Conservation (phyloP, 129 eudicot species). For the Chrysanthemum lavandulifolium region DNA sequence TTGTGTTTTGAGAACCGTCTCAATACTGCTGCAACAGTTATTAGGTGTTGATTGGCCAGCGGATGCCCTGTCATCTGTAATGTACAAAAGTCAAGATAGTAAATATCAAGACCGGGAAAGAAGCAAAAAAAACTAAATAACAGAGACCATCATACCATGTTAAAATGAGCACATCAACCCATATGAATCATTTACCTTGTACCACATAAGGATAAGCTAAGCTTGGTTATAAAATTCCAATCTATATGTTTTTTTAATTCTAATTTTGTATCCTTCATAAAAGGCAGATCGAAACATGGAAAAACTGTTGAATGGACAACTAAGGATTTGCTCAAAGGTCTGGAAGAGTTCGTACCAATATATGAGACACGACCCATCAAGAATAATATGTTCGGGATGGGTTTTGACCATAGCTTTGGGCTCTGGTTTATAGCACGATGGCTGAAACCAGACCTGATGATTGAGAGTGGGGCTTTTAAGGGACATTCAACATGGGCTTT, state of each 20-base stretch:
- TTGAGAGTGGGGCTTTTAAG: constrained; percentile 95
- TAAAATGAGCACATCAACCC: too few species aligned
- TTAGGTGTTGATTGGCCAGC: too few species aligned
- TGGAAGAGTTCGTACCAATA: constrained; percentile 84
- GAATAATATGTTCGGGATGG: constrained; percentile 96
- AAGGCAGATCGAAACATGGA: constrained; percentile 99
- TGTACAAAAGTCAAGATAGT: too few species aligned
- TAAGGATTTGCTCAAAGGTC: constrained; percentile 79
- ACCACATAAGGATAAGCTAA: background rate
- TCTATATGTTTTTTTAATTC: background rate
- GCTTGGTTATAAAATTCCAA: background rate
- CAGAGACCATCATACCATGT: too few species aligned
- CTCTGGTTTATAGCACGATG: constrained; percentile 93
- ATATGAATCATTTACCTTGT: too few species aligned
- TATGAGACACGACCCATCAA: constrained; percentile 88
- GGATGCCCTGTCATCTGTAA: too few species aligned
- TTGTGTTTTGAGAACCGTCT: too few species aligned
- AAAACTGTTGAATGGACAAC: constrained; percentile 86
- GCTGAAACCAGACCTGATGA: constrained; percentile 91
- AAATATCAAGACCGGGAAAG: too few species aligned
- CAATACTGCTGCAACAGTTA: too few species aligned
- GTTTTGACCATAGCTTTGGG: constrained; percentile 96
- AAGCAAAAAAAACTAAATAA: too few species aligned
- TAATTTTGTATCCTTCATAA: constrained; percentile 35
- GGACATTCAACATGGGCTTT: constrained; percentile 98